A percentile compares a stretch with the other conserved stretches of the same genome.
Evolutionary conservation across 331 rosid genomes (phyloP).

Genomic region (Arachis monticola): DNA sequence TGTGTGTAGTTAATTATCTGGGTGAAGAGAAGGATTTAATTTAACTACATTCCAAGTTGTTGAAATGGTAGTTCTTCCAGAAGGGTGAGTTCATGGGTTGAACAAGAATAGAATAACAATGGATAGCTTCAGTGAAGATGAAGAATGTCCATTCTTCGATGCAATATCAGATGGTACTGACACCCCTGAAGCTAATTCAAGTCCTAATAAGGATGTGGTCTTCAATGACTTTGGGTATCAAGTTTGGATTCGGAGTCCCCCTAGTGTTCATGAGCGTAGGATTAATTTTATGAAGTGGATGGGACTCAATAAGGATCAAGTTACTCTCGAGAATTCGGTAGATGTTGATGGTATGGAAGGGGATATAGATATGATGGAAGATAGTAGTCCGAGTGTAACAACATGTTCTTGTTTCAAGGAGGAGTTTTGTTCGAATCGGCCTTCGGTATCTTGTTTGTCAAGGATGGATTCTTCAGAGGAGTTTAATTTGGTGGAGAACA

Average conservation of each 20-base stretch:
- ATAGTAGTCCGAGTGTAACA: neutral
- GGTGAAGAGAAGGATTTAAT: conserved; percentile 37
- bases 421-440: conserved; percentile 57
- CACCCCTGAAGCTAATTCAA: conserved; percentile 28
- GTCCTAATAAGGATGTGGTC: conserved; percentile 22
- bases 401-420: conserved; percentile 52
- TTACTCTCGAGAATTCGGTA: conserved; percentile 42
- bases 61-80: conserved; percentile 55
- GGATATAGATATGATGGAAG: conserved; percentile 45
- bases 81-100: conserved; percentile 63
- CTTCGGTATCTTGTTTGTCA: conserved; percentile 57
- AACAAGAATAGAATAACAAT: conserved; percentile 46
- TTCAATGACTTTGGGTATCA: conserved; percentile 51
- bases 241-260: conserved; percentile 72
- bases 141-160: conserved; percentile 61
- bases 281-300: conserved; percentile 62
- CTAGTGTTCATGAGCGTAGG: conserved; percentile 75
- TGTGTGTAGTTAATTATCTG: conserved; percentile 34
- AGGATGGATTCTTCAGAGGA: conserved; percentile 42
- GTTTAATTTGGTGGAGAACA: conserved; percentile 42
- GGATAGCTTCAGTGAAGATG: conserved; percentile 65
- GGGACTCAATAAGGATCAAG: conserved; percentile 53
- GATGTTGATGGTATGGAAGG: conserved; percentile 42
- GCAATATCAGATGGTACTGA: conserved; percentile 44
- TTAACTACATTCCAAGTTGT: conserved; percentile 42